Evolutionary conservation across 1,284 basidiomycete species (phyloP).

Genomic region (Crucibulum parvulum): DNA sequence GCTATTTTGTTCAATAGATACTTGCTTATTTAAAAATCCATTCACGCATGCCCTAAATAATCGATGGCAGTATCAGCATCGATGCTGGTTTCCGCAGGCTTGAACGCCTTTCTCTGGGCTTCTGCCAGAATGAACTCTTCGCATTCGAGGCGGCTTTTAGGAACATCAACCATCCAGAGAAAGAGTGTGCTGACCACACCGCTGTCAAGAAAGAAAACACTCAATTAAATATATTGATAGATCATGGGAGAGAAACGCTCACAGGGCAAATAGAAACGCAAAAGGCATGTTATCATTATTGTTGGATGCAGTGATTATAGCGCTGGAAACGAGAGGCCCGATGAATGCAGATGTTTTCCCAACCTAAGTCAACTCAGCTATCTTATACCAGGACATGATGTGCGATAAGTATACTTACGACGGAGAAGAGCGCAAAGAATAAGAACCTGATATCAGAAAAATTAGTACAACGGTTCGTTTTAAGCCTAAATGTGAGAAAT

Average conservation of each 20-base stretch:
- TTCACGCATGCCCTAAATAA: not conserved
- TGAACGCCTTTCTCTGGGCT: constrained; percentile 55
- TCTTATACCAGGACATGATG: not conserved
- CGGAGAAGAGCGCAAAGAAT: constrained; percentile 81
- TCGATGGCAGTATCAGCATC: not conserved
- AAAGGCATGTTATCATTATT: constrained; percentile 86
- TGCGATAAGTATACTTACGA: constrained; percentile 45
- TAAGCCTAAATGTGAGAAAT: constrained; percentile 14
- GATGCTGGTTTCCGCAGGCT: not conserved
- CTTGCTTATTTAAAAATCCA: not conserved
- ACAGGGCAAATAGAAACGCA: constrained; percentile 80
- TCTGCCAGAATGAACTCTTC: constrained; percentile 69
- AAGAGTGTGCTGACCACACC: constrained; percentile 69
- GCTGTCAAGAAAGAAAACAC: constrained; percentile 36
- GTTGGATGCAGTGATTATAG: constrained; percentile 71
- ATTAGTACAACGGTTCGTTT: not conserved
- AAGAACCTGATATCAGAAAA: constrained; percentile 58
- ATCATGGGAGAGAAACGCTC: constrained; percentile 28
- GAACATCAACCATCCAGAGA: constrained; percentile 72
- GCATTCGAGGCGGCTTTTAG: constrained; percentile 74
- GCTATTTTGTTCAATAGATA: too few species aligned
- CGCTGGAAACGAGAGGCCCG: constrained; percentile 80
- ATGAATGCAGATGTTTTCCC: constrained; percentile 87
- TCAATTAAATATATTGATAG: not conserved
- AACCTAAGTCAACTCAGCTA: constrained; percentile 41